phyloP scores from a whole-genome alignment of 2,329 filamentous ascomycete genomes.

The Myriosclerotinia scirpicola region DNA sequence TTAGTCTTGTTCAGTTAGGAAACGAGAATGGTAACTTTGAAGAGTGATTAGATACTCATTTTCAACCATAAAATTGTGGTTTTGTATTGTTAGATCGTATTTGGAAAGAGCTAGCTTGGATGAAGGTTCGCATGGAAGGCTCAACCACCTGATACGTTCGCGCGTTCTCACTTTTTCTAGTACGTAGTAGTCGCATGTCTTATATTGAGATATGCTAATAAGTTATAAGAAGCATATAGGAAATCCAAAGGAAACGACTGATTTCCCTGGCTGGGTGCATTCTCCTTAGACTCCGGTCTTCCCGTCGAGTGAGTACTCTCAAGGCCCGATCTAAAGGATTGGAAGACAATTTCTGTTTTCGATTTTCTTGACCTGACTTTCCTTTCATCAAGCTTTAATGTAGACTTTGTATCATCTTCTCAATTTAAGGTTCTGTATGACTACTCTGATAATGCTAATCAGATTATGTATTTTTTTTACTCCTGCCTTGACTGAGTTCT shows the following conservation, averaged over 20 bases:
- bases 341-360: too few species aligned
- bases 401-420: not conserved
- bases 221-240: too few species aligned
- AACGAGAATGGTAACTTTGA: not conserved
- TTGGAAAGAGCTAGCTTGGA: not conserved
- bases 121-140: not conserved
- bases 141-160: not conserved
- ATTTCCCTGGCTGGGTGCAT: too few species aligned
- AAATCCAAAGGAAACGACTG: too few species aligned
- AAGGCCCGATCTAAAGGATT: too few species aligned
- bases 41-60: not conserved
- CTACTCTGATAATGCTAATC: not conserved
- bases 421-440: not conserved
- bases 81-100: not conserved
- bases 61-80: not conserved
- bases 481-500: not conserved
- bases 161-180: too few species aligned
- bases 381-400: not conserved
- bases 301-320: too few species aligned
- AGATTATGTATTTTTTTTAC: not conserved
- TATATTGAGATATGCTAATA: too few species aligned
- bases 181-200: too few species aligned
- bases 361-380: not conserved
- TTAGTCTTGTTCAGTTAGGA: not conserved
- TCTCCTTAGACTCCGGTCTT: too few species aligned